Conservation (phyloP, 345 rosid genomes). For the Diplotaxis tenuifolia region DNA sequence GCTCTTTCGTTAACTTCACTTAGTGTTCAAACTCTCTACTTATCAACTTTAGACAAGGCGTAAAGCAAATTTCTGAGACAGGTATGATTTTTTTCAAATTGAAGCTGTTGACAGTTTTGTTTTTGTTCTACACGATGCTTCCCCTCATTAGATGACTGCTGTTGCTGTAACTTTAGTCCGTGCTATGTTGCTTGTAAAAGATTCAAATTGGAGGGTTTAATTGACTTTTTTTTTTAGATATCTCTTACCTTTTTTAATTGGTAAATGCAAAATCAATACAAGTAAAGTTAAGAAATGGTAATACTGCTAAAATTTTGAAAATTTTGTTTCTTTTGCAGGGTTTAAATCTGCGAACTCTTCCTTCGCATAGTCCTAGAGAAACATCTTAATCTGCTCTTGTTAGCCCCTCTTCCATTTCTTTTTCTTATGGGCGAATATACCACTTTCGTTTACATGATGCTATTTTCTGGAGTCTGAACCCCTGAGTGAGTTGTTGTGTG, state of each 20-base stretch:
- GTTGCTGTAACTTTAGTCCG: not conserved
- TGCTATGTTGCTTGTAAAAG: not conserved
- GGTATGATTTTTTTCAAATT: conserved; percentile 46
- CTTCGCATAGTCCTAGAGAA: conserved; percentile 48
- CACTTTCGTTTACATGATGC: conserved; percentile 35
- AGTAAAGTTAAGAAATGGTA: not conserved
- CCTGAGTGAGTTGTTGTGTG: conserved; percentile 44
- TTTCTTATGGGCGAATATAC: conserved; percentile 46
- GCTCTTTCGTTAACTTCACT: conserved; percentile 91
- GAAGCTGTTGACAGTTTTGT: conserved; percentile 38
- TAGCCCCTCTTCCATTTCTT: conserved; percentile 36
- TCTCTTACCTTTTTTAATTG: not conserved
- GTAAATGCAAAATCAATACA: not conserved
- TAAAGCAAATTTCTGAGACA: conserved; percentile 59
- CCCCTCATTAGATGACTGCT: not conserved
- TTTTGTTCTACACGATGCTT: not conserved
- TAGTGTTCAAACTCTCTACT: conserved; percentile 49
- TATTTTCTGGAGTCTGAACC: conserved; percentile 37
- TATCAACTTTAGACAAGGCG: conserved; percentile 47
- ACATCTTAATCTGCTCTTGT: conserved; percentile 29
- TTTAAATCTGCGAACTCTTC: conserved; percentile 49
- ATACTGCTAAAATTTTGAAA: not conserved
- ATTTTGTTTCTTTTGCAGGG: conserved; percentile 42
- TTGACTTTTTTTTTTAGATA: not conserved
- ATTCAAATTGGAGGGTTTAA: not conserved